phyloP scores from a whole-genome alignment of 2,329 filamentous ascomycete species.

The Beauveria scarabaeidicola region DNA sequence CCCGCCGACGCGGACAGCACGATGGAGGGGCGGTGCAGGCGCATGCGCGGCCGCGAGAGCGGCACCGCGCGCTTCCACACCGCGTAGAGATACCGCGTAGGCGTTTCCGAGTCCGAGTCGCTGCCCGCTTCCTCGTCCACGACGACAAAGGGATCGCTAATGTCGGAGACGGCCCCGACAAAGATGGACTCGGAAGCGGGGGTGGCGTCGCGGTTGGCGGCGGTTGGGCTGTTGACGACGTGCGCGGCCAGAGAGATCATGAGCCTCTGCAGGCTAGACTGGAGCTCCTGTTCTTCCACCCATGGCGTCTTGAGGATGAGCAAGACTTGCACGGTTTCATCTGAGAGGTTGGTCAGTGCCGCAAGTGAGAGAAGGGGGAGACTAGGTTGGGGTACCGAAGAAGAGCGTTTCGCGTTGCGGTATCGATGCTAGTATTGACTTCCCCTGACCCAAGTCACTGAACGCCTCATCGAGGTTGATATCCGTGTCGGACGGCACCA shows the following conservation, averaged over 20 bases:
- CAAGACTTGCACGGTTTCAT: slow-evolving; percentile 64
- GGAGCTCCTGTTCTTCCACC: slow-evolving; percentile 47
- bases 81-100: slow-evolving; percentile 38
- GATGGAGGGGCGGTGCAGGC: slow-evolving; percentile 57
- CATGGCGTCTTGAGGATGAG: slow-evolving; percentile 58
- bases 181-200: slow-evolving; percentile 49
- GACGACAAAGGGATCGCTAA: slow-evolving; percentile 42
- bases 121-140: slow-evolving; percentile 30
- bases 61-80: slow-evolving; percentile 54
- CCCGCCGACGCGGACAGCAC: slow-evolving; percentile 56
- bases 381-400: slow-evolving; percentile 50
- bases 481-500: slow-evolving; percentile 49
- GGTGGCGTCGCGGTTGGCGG: slow-evolving; percentile 35
- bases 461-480: slow-evolving; percentile 46
- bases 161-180: slow-evolving; percentile 41
- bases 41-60: slow-evolving; percentile 50
- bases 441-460: slow-evolving; percentile 32
- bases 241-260: slow-evolving; percentile 59
- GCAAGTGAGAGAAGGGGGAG: slow-evolving; percentile 28
- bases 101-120: slow-evolving; percentile 18
- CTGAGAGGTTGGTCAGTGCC: slow-evolving; percentile 36
- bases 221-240: slow-evolving; percentile 47
- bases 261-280: slow-evolving; percentile 53
- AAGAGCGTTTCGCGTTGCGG: slow-evolving; percentile 57
- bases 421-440: slow-evolving; percentile 47